phyloP scores from a whole-genome alignment of 179 eudicot species.

The Silene noctiflora region DNA sequence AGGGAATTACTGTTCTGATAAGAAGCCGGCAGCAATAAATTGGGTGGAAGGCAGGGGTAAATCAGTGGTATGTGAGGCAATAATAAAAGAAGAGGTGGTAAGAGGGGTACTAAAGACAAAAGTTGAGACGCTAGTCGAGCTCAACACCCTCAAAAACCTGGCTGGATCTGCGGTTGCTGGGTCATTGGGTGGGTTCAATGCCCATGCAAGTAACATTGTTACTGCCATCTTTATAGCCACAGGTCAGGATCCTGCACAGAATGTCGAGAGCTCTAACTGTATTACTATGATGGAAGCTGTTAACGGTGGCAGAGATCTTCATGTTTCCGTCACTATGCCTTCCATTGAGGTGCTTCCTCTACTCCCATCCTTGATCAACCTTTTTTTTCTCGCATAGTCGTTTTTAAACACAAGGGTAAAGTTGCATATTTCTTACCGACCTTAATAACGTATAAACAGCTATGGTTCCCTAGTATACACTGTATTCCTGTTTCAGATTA shows the following conservation, averaged over 20 bases:
- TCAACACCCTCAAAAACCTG: constrained; percentile 35
- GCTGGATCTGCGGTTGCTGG: constrained; percentile 39
- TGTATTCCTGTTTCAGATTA: neutral
- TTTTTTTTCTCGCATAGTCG: neutral
- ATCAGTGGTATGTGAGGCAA: constrained; percentile 34
- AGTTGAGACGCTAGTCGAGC: constrained; percentile 33
- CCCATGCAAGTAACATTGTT: constrained; percentile 39
- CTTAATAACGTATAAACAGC: no score
- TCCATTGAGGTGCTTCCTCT: constrained; percentile 32
- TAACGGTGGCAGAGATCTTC: constrained; percentile 32
- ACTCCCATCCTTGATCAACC: neutral
- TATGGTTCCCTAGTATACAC: neutral
- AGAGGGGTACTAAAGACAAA: constrained; percentile 30
- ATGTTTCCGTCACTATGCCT: constrained; percentile 41
- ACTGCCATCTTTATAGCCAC: constrained; percentile 36
- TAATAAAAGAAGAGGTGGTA: constrained; percentile 30
- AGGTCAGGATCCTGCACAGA: constrained; percentile 37
- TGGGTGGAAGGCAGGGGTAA: constrained; percentile 37
- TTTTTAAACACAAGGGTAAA: neutral
- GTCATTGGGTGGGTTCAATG: constrained; percentile 39
- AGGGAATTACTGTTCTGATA: constrained; percentile 34
- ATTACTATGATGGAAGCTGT: constrained; percentile 38
- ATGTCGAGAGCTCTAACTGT: constrained; percentile 37
- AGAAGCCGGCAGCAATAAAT: constrained; percentile 30
- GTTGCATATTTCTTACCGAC: neutral